Percentiles rank a stretch among this genome's conserved stretches.
These are phyloP conservation scores for Bolboschoenus planiculmis DNA, from an alignment of 176 grass and related monocot species.

Conservation along the genomic window DNA sequence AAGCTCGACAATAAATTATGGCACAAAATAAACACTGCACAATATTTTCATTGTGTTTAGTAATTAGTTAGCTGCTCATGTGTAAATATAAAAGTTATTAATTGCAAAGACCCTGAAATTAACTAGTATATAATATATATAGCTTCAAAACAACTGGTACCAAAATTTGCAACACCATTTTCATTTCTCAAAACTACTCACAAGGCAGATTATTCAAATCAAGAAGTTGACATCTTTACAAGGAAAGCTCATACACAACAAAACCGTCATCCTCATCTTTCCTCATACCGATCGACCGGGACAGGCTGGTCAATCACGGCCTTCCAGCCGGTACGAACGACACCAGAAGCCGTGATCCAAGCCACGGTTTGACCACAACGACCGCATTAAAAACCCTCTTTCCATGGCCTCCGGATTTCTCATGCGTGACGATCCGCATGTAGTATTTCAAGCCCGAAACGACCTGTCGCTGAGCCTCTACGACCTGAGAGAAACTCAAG, in stretches of 20 bases:
- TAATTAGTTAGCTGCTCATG: neutral
- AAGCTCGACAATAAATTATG: neutral
- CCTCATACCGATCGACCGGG: neutral
- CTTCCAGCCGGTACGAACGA: slow-evolving; percentile 40
- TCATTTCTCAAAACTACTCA: neutral
- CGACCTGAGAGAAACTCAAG: slow-evolving; percentile 54
- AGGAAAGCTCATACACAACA: neutral
- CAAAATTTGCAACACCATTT: neutral
- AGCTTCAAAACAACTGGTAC: neutral
- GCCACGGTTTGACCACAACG: slow-evolving; percentile 69
- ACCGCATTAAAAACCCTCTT: slow-evolving; percentile 54
- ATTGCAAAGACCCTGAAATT: neutral
- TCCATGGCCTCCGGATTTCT: neutral
- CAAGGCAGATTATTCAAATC: slow-evolving; percentile 6
- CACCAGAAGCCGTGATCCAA: slow-evolving; percentile 46
- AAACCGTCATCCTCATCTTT: neutral
- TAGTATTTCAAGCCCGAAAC: slow-evolving; percentile 94
- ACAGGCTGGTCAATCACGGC: neutral
- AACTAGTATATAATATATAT: neutral
- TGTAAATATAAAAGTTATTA: neutral
- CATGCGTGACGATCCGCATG: slow-evolving; percentile 38
- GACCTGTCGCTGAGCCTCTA: slow-evolving; percentile 73
- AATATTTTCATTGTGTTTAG: too few relatives aligned
- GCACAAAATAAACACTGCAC: neutral
- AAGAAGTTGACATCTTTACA: neutral